phyloP scores from a whole-genome alignment of 495 filamentous ascomycete genomes.

The Antarctomyces pellizariae region DNA sequence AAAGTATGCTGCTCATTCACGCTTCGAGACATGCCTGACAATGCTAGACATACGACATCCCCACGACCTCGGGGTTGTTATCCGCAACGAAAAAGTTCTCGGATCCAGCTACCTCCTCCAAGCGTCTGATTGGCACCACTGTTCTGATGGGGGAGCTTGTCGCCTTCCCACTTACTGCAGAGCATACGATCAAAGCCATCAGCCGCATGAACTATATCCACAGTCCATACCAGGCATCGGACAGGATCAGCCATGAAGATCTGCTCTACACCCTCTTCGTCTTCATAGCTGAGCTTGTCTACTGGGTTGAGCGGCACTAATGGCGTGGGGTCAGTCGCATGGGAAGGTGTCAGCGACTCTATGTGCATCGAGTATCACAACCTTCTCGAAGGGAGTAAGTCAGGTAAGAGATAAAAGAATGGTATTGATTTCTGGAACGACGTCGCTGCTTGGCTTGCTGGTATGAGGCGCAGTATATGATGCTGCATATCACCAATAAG shows the following conservation, averaged over 20 bases:
- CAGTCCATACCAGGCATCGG: conserved; percentile 28
- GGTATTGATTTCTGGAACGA: conserved; percentile 45
- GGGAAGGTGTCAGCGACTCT: conserved; percentile 37
- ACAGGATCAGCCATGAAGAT: conserved; percentile 37
- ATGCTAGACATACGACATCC: conserved; percentile 38
- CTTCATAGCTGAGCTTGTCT: conserved; percentile 33
- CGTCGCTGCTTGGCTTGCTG: conserved; percentile 26
- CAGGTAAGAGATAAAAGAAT: conserved; percentile 27
- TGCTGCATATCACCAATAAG: conserved; percentile 28
- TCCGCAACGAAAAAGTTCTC: conserved; percentile 34
- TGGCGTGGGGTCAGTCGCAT: conserved; percentile 37
- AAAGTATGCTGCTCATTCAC: conserved; percentile 15
- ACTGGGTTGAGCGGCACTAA: conserved; percentile 34
- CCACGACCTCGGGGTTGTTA: conserved; percentile 33
- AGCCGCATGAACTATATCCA: conserved; percentile 47
- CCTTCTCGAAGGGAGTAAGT: conserved; percentile 8
- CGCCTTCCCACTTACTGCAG: conserved; percentile 20
- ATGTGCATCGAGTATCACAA: conserved; percentile 29
- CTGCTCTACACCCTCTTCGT: conserved; percentile 44
- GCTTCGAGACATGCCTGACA: neutral
- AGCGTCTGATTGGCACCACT: conserved; percentile 40
- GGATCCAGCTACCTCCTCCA: conserved; percentile 23
- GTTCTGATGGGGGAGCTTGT: conserved; percentile 33
- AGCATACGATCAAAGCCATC: conserved; percentile 25
- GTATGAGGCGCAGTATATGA: conserved; percentile 34